These are phyloP conservation scores for Glarea lozoyensis DNA, from an alignment of 495 filamentous ascomycete species.

Conservation along the genomic window DNA sequence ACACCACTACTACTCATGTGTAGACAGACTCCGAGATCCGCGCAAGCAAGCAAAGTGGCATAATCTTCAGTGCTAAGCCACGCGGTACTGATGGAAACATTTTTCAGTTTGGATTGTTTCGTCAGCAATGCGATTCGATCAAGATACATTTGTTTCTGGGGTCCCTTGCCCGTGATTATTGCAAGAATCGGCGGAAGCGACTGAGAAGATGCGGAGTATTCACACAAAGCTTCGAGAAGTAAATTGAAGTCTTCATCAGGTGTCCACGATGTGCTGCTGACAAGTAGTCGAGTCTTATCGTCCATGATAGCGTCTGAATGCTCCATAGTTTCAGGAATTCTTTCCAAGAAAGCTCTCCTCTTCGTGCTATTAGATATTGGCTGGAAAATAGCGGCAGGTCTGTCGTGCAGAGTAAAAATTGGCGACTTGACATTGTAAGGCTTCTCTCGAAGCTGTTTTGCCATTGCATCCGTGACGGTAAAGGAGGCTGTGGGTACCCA, in stretches of 20 bases:
- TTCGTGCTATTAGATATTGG: conserved; percentile 44
- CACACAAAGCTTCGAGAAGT: conserved; percentile 73
- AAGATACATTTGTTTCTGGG: conserved; percentile 68
- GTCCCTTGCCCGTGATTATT: conserved; percentile 90
- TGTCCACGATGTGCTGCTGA: conserved; percentile 95
- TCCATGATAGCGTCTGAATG: conserved; percentile 45
- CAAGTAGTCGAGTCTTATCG: conserved; percentile 55
- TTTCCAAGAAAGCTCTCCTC: conserved; percentile 49
- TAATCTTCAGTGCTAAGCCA: conserved; percentile 83
- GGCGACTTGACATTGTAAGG: conserved; percentile 54
- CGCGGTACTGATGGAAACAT: conserved; percentile 65
- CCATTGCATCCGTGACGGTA: conserved; percentile 86
- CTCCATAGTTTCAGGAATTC: conserved; percentile 48
- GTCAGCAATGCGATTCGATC: conserved; percentile 50
- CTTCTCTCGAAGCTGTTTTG: conserved; percentile 49
- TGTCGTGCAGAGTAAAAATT: conserved; percentile 75
- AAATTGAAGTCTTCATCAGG: conserved; percentile 91
- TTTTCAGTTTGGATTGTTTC: conserved; percentile 46
- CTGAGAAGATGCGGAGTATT: conserved; percentile 42
- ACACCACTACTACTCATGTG: conserved; percentile 91
- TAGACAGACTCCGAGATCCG: conserved; percentile 83
- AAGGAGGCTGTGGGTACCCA: conserved; percentile 62
- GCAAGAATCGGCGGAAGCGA: conserved; percentile 59
- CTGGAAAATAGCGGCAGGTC: conserved; percentile 73
- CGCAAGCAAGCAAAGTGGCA: conserved; percentile 73